These are phyloP conservation scores for Wallacemonas sp. DNA, from an alignment of 208 protist species.

Conservation along the genomic window DNA sequence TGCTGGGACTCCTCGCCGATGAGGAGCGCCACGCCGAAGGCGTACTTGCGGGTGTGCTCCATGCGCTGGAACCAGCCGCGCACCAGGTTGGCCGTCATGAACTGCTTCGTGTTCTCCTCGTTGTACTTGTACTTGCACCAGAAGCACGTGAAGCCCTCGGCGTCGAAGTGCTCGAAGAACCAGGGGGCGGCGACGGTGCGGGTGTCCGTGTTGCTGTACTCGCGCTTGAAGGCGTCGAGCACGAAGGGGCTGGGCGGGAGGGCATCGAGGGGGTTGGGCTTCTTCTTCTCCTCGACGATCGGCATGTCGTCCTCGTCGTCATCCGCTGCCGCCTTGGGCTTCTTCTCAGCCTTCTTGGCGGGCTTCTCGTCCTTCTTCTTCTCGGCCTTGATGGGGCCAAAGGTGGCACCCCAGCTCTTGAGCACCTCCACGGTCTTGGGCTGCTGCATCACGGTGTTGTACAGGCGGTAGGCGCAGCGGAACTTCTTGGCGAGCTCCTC, in stretches of 20 bases:
- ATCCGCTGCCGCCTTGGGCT: constrained; percentile 27
- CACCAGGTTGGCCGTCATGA: constrained; percentile 85
- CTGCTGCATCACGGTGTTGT: constrained; percentile 83
- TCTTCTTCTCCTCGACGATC: constrained; percentile 59
- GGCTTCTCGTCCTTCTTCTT: constrained; percentile 32
- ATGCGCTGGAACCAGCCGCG: constrained; percentile 87
- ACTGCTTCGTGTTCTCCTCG: constrained; percentile 79
- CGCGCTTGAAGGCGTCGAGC: constrained; percentile 74
- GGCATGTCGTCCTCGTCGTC: constrained; percentile 49
- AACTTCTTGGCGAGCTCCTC: constrained; percentile 63
- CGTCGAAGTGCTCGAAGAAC: constrained; percentile 70
- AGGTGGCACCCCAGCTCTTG: constrained; percentile 38
- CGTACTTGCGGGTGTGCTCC: constrained; percentile 84
- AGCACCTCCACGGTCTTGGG: constrained; percentile 67
- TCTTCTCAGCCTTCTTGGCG: constrained; percentile 23
- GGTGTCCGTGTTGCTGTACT: constrained; percentile 81
- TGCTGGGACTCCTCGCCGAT: constrained; percentile 76
- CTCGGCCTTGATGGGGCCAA: constrained; percentile 43
- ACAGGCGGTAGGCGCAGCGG: constrained; percentile 57
- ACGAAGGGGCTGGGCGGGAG: constrained; percentile 65
- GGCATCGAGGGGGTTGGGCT: constrained; percentile 65
- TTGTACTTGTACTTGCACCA: constrained; percentile 85
- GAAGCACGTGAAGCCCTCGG: constrained; percentile 70
- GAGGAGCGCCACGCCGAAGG: constrained; percentile 76
- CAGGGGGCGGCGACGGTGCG: constrained; percentile 66